phyloP scores from a whole-genome alignment of 176 grass and related monocot species.

The Rhynchospora pubera region DNA sequence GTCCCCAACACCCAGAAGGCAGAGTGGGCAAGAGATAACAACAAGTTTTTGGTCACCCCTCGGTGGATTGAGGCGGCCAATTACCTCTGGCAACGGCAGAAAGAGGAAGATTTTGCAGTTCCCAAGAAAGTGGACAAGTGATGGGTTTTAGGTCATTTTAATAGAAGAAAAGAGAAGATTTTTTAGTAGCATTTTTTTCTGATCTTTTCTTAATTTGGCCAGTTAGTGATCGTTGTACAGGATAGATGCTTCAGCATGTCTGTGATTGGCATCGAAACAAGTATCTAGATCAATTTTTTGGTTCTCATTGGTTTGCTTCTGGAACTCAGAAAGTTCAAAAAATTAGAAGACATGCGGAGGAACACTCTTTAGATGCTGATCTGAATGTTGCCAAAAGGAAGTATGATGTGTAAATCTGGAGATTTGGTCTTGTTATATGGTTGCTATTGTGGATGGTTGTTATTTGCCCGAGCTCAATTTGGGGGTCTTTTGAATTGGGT shows the following conservation, averaged over 20 bases:
- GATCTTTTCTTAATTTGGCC: neutral
- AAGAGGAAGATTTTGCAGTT: slow-evolving; percentile 49
- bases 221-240: neutral
- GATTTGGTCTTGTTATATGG: too few species aligned
- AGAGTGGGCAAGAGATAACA: slow-evolving; percentile 10
- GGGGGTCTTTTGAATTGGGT: too few species aligned
- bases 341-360: neutral
- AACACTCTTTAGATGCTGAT: too few species aligned
- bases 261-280: neutral
- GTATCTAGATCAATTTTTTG: neutral
- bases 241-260: neutral
- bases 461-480: too few species aligned
- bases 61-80: slow-evolving; percentile 39
- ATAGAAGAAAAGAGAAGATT: too few species aligned
- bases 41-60: slow-evolving; percentile 56
- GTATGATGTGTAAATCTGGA: too few species aligned
- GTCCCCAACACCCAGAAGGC: slow-evolving; percentile 32
- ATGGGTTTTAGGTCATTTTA: neutral
- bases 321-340: neutral
- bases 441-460: too few species aligned
- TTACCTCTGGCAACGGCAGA: slow-evolving; percentile 46
- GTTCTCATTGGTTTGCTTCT: neutral
- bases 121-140: neutral
- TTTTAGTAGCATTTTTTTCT: neutral
- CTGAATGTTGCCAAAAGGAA: too few species aligned